Evolutionary conservation across 768 basidiomycete genomes (phyloP).

Genomic region (Suillus weaverae): DNA sequence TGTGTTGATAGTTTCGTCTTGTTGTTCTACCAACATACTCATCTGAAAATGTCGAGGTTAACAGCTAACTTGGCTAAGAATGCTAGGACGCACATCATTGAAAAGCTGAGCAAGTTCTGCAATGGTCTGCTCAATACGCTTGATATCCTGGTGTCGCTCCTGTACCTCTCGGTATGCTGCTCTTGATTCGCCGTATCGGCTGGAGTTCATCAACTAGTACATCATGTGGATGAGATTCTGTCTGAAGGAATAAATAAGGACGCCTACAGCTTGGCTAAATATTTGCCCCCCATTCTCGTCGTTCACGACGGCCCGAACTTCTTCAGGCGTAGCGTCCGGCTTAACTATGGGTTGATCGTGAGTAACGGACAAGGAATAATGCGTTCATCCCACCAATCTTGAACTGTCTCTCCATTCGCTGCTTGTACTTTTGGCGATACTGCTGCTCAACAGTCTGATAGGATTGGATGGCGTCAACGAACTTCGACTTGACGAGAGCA

Average conservation of each 20-base stretch:
- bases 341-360: conserved; percentile 55
- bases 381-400: conserved; percentile 62
- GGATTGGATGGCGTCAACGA: conserved; percentile 82
- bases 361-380: conserved; percentile 2
- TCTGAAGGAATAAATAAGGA: neutral
- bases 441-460: conserved; percentile 84
- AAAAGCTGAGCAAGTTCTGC: conserved; percentile 93
- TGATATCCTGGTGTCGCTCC: conserved; percentile 93
- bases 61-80: neutral
- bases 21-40: conserved; percentile 93
- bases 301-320: conserved; percentile 83
- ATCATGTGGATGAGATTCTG: conserved; percentile 4
- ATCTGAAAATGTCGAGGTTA: conserved; percentile 50
- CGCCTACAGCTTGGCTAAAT: conserved; percentile 80
- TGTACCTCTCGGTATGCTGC: conserved; percentile 97
- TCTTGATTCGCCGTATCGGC: conserved; percentile 86
- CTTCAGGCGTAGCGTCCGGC: conserved; percentile 89
- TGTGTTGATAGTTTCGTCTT: conserved; percentile 82
- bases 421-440: conserved; percentile 75
- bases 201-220: conserved; percentile 78
- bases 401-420: conserved; percentile 83
- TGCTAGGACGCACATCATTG: conserved; percentile 69
- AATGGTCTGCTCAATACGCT: conserved; percentile 91
- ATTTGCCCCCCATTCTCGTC: conserved; percentile 82
- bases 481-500: conserved; percentile 68